These are phyloP conservation scores for Pseudonectria foliicola DNA, from an alignment of 2,329 filamentous ascomycete genomes.

Conservation along the genomic window DNA sequence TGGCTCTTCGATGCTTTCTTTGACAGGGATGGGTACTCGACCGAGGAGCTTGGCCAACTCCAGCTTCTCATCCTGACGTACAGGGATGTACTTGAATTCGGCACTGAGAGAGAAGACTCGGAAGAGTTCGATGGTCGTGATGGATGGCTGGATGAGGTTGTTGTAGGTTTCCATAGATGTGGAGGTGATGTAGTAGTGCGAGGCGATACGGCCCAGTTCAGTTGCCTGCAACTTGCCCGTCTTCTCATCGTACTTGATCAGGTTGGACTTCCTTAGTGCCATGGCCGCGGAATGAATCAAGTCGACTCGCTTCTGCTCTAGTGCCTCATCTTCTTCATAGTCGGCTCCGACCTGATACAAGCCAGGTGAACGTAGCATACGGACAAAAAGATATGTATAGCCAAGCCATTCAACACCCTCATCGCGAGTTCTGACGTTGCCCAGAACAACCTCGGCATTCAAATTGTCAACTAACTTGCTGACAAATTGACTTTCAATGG, in stretches of 20 bases:
- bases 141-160: conserved; percentile 85
- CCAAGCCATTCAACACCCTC: conserved; percentile 99
- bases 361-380: conserved; percentile 92
- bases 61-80: conserved; percentile 94
- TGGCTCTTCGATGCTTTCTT: conserved; percentile 94
- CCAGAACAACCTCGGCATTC: conserved; percentile 92
- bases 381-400: conserved; percentile 95
- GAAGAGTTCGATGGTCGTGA: conserved; percentile 93
- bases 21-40: conserved; percentile 89
- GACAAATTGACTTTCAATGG: conserved; percentile 93
- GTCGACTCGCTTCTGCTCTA: conserved; percentile 97
- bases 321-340: conserved; percentile 82
- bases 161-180: conserved; percentile 97
- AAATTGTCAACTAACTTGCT: conserved; percentile 91
- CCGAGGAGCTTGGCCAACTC: conserved; percentile 88
- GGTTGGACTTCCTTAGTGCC: conserved; percentile 76
- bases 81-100: conserved; percentile 98
- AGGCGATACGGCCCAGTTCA: conserved; percentile 90
- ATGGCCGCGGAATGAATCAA: conserved; percentile 88
- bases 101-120: conserved; percentile 92
- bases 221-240: conserved; percentile 82
- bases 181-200: conserved; percentile 97
- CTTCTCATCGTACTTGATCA: conserved; percentile 95
- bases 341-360: conserved; percentile 94
- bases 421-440: conserved; percentile 83